A percentile compares a stretch with the other conserved stretches of the same genome.
These are phyloP conservation scores for Chaetomium strumarium DNA, from an alignment of 2,329 filamentous ascomycete species.

Conservation along the genomic window DNA sequence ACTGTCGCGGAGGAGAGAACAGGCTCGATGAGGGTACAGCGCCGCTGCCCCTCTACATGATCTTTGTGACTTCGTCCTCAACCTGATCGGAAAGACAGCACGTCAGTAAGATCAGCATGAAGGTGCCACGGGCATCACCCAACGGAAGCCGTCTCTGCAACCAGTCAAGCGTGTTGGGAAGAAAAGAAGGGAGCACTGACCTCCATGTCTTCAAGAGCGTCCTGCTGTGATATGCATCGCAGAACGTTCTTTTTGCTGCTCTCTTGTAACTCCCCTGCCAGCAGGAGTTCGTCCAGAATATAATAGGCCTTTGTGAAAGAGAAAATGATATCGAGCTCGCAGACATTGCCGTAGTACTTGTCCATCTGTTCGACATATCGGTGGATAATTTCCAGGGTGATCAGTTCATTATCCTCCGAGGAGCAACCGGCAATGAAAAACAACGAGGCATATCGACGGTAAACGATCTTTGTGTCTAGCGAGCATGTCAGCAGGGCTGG, in stretches of 20 bases:
- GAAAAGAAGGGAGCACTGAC: constrained; percentile 52
- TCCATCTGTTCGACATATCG: constrained; percentile 99
- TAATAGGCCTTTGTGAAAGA: constrained; percentile 99
- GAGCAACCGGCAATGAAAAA: constrained; percentile 99
- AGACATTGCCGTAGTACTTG: constrained; percentile 99
- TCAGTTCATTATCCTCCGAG: constrained; percentile 96
- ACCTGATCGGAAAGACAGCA: constrained; percentile 55
- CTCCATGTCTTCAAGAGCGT: constrained; percentile 98
- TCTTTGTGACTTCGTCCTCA: constrained; percentile 84
- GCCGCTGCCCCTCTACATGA: constrained; percentile 57
- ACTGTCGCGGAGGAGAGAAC: constrained; percentile 12
- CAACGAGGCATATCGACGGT: constrained; percentile 94
- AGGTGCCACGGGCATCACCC: constrained; percentile 4
- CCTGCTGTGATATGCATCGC: constrained; percentile 92
- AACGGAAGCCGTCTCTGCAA: not conserved
- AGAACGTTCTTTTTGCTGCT: constrained; percentile 99
- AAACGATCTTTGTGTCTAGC: constrained; percentile 98
- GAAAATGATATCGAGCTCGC: constrained; percentile 99
- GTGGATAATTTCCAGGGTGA: constrained; percentile 97
- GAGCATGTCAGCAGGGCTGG: constrained; percentile 5
- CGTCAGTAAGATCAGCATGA: constrained; percentile 42
- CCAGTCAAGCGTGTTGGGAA: not conserved
- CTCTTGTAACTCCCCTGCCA: constrained; percentile 96
- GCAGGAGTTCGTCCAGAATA: constrained; percentile 90
- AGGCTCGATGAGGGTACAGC: constrained; percentile 13